Evolutionary conservation across 2,329 filamentous ascomycete species (phyloP).

Genomic region (Aspergillus fijiensis): DNA sequence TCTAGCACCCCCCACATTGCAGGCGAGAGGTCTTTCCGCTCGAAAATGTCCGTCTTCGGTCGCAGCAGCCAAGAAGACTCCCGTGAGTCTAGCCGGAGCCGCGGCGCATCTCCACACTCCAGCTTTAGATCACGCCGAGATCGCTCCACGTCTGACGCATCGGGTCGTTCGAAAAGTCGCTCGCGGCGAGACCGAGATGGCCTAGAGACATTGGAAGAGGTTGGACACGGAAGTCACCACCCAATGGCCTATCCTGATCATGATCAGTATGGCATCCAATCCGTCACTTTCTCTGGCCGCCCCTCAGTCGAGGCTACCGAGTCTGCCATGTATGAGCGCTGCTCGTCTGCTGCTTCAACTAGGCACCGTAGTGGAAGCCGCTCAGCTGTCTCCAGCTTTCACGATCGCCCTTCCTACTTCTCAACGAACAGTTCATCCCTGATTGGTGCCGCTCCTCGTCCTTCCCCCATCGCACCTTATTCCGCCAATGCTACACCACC

Average conservation of each 20-base stretch:
- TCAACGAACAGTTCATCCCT: constrained; percentile 30
- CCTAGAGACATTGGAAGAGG: constrained; percentile 52
- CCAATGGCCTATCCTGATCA: constrained; percentile 27
- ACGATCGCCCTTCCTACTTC: constrained; percentile 35
- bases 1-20: constrained; percentile 40
- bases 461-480: constrained; percentile 50
- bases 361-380: constrained; percentile 42
- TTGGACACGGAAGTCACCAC: constrained; percentile 34
- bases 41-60: constrained; percentile 29
- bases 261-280: constrained; percentile 25
- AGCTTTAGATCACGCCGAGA: constrained; percentile 46
- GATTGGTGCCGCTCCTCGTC: constrained; percentile 43
- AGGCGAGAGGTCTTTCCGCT: constrained; percentile 29
- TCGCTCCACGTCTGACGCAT: constrained; percentile 56
- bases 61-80: constrained; percentile 37
- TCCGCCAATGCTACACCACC: constrained; percentile 56
- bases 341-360: constrained; percentile 41
- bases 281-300: constrained; percentile 36
- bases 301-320: constrained; percentile 39
- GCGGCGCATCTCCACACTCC: constrained; percentile 39
- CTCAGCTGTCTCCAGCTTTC: constrained; percentile 34
- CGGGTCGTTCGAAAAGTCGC: constrained; percentile 56
- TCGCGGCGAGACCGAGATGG: constrained; percentile 56
- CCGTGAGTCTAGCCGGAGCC: constrained; percentile 37
- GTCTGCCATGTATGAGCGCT: constrained; percentile 32